Evolutionary conservation across 257 asterid species (phyloP), one percentile per base, ranked within the genome.

Genomic region (Thymus quinquecostatus): DNA sequence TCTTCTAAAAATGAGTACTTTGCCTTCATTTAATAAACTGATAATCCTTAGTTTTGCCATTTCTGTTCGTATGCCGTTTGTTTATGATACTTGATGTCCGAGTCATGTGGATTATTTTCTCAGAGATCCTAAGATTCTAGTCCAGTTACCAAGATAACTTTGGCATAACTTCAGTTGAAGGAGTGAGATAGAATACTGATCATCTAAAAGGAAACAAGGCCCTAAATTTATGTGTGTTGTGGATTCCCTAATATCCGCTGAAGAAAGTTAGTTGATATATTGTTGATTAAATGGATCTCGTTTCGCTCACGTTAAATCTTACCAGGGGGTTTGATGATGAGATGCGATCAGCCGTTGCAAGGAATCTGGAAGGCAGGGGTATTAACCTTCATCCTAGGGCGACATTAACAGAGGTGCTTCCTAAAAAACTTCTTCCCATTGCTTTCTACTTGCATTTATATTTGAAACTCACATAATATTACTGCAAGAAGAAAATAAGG

Each of bases 281-380:
- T 60, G 21, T 66, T 36, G 13, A 33, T 64, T 36, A 56, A 62
- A 36, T 49, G 45, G 29, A 63, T 56, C 72, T 57, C 65, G 44
- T 48, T 57, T 43, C 41, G 51, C 62, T 67, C 66, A 49, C 55
- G 11, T 44, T 30, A 29, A 45, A 48, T 77, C 65, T 50, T 64
- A 40, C 77, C 96, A 95, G 99, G 81, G 99, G 99, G 68, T 95
- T 95, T 78, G 99, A 95, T 76, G 93, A 88, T 30, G 99, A 95
- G 77, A 89, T 95, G 96, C 90, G 99, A 76, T 86, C 92, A 48
- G 90, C 73, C 53, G 97, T 95, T 73, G 94, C 98, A 28, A 89
- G 88, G 78, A 92, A 92, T 83, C 85, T 95, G 64, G 98, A 95
- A 88, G 99, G 97, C 57, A 85, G 99, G 83, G 98, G 98, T 67